phyloP scores from a whole-genome alignment of 148 eudicot genomes.

The Cornus florida region DNA sequence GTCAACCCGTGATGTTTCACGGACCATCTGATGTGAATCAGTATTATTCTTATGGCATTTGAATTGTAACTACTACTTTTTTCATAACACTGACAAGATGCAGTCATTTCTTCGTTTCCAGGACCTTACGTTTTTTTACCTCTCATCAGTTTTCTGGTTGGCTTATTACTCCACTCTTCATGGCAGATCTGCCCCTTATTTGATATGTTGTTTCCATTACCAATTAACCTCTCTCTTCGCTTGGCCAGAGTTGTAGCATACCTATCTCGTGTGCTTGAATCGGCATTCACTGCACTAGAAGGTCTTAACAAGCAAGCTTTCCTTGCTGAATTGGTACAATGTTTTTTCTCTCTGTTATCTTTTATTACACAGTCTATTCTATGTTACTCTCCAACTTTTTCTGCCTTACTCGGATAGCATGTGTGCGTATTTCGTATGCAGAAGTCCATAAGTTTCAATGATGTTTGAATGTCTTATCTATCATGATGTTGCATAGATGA shows the following conservation, averaged over 20 bases:
- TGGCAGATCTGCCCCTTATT: neutral
- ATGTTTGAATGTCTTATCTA: too few relatives aligned
- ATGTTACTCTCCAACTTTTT: neutral
- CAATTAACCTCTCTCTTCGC: constrained; percentile 8
- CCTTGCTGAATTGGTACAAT: constrained; percentile 85
- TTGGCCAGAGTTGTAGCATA: constrained; percentile 82
- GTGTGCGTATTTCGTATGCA: neutral
- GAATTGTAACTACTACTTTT: neutral
- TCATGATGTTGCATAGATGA: too few relatives aligned
- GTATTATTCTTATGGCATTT: neutral
- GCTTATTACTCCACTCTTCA: neutral
- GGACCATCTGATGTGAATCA: neutral
- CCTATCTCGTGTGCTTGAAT: constrained; percentile 93
- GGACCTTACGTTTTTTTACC: neutral
- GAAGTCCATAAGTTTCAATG: neutral
- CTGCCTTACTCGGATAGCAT: neutral
- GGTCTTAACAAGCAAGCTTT: constrained; percentile 98
- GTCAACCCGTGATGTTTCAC: neutral
- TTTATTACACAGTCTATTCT: neutral
- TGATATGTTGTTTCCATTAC: neutral
- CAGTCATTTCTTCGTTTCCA: neutral
- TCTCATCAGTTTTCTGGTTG: neutral
- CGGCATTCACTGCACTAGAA: constrained; percentile 93
- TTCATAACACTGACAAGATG: neutral
- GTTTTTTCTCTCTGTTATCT: constrained; percentile 7